These are phyloP conservation scores for Acephala macrosclerotiorum DNA, from an alignment of 2,329 filamentous ascomycete species.

Conservation along the genomic window DNA sequence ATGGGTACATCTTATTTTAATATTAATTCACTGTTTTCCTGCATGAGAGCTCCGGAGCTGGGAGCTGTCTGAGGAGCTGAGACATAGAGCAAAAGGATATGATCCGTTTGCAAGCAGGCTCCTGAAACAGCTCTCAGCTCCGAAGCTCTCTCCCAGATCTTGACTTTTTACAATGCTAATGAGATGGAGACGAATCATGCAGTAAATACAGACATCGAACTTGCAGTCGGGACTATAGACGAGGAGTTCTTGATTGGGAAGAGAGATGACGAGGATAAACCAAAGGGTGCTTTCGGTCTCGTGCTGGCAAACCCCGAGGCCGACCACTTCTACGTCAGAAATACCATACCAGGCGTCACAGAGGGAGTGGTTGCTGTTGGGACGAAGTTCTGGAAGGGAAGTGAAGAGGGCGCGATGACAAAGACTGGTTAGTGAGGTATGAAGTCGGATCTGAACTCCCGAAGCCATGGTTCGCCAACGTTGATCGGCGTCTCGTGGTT, in stretches of 20 bases:
- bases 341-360: conserved; percentile 57
- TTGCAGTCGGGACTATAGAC: conserved; percentile 56
- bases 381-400: conserved; percentile 30
- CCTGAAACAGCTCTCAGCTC: no score
- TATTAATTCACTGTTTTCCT: no score
- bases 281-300: conserved; percentile 45
- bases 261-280: conserved; percentile 29
- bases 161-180: conserved; percentile 50
- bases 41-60: no score
- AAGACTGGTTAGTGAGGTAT: not conserved
- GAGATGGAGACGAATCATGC: conserved; percentile 45
- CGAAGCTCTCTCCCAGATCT: no score
- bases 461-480: not conserved
- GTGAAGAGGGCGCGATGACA: conserved; percentile 21
- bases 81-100: no score
- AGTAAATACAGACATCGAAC: conserved; percentile 38
- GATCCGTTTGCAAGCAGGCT: no score
- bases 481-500: not conserved
- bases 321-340: conserved; percentile 51
- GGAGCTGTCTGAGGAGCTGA: no score
- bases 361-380: conserved; percentile 41
- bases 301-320: conserved; percentile 49
- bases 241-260: conserved; percentile 48
- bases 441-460: not conserved
- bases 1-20: no score